phyloP scores from a whole-genome alignment of 768 basidiomycete genomes.

The Rhizopogon sp. region DNA sequence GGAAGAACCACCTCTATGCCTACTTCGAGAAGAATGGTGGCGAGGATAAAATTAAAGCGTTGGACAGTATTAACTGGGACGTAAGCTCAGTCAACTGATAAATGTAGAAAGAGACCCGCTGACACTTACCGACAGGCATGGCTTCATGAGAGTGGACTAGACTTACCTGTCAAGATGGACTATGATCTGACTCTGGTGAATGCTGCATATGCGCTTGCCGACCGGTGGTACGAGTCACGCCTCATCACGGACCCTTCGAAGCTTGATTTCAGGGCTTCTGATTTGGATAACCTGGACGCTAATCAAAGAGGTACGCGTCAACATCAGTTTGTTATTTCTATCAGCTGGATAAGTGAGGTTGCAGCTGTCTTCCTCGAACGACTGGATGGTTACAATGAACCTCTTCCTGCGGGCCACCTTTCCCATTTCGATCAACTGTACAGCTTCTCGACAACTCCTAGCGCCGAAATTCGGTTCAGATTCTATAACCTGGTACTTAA shows the following conservation, averaged over 20 bases:
- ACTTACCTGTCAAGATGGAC: slow-evolving; percentile 42
- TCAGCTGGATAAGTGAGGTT: background rate
- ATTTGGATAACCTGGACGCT: slow-evolving; percentile 42
- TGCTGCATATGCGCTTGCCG: slow-evolving; percentile 47
- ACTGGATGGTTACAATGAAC: slow-evolving; percentile 31
- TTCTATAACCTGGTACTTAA: slow-evolving; percentile 48
- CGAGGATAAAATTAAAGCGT: slow-evolving; percentile 38
- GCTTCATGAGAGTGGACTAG: slow-evolving; percentile 51
- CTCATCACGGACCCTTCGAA: slow-evolving; percentile 24
- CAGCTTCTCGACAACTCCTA: slow-evolving; percentile 34
- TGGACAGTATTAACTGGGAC: slow-evolving; percentile 54
- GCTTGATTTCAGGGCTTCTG: slow-evolving; percentile 38
- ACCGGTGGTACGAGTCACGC: slow-evolving; percentile 46
- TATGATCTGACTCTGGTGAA: slow-evolving; percentile 53
- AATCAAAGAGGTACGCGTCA: slow-evolving; percentile 42
- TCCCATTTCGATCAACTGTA: slow-evolving; percentile 40
- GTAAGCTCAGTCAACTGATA: slow-evolving; percentile 27
- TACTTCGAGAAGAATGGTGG: slow-evolving; percentile 42
- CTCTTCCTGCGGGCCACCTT: slow-evolving; percentile 41
- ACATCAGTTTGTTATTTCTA: background rate
- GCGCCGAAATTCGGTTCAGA: slow-evolving; percentile 47
- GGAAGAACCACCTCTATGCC: slow-evolving; percentile 52
- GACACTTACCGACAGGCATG: slow-evolving; percentile 33
- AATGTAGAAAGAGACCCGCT: no score
- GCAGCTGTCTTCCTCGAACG: slow-evolving; percentile 55